A percentile compares a stretch with the other conserved stretches of the same genome.
phyloP scores from a whole-genome alignment of 2,329 filamentous ascomycete genomes.

The Xylaria multiplex region DNA sequence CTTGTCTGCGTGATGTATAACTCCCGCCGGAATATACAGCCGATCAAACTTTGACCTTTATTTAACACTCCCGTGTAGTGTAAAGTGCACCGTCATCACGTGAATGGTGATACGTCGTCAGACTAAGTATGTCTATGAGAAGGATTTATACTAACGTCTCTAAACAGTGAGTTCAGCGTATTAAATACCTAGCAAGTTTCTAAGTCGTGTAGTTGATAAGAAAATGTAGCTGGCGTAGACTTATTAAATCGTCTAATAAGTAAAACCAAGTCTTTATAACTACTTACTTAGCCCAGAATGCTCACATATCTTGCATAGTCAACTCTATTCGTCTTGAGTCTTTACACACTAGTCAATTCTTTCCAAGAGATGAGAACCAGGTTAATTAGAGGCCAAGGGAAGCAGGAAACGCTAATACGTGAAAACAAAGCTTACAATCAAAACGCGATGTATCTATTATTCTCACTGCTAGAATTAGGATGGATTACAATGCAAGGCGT shows the following conservation, averaged over 20 bases:
- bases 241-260: neutral
- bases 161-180: neutral
- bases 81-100: conserved; percentile 6
- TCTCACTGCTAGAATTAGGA: too few species aligned
- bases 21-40: neutral
- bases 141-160: neutral
- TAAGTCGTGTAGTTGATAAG: neutral
- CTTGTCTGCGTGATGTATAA: neutral
- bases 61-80: neutral
- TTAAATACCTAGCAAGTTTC: neutral
- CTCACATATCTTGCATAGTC: too few species aligned
- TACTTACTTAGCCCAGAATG: too few species aligned
- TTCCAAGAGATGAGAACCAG: too few species aligned
- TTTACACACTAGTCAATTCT: too few species aligned
- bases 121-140: neutral
- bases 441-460: too few species aligned
- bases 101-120: conserved; percentile 16
- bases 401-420: too few species aligned
- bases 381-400: too few species aligned
- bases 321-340: too few species aligned
- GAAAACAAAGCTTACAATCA: too few species aligned
- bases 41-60: neutral
- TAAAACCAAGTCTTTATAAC: too few species aligned
- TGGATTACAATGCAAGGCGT: too few species aligned
- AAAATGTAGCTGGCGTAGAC: neutral